A percentile compares a stretch with the other conserved stretches of the same genome.
phyloP scores from a whole-genome alignment of 1,284 basidiomycete genomes.

The Rhodotorula sp. region DNA sequence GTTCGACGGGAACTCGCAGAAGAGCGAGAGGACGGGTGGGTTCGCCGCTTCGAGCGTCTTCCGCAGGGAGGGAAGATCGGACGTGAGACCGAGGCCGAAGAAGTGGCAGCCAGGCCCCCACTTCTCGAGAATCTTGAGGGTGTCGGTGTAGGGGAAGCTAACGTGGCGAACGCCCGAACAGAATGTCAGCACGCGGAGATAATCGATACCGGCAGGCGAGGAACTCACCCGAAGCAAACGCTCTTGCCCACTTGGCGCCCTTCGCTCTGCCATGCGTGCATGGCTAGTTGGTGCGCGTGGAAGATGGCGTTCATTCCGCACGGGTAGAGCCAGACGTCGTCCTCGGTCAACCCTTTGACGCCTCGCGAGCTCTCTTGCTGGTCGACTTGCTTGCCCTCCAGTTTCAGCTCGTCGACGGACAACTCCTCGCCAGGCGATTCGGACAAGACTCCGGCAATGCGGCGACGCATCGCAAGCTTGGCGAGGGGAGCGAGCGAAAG shows the following conservation, averaged over 20 bases:
- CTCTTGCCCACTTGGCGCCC: slow-evolving; percentile 64
- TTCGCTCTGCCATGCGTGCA: slow-evolving; percentile 50
- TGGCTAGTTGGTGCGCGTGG: slow-evolving; percentile 74
- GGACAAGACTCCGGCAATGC: slow-evolving; percentile 79
- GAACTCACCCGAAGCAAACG: slow-evolving; percentile 80
- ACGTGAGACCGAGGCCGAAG: slow-evolving; percentile 74
- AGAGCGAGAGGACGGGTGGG: slow-evolving; percentile 52
- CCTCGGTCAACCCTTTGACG: slow-evolving; percentile 61
- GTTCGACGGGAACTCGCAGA: slow-evolving; percentile 90
- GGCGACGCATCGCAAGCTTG: slow-evolving; percentile 78
- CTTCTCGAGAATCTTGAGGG: slow-evolving; percentile 92
- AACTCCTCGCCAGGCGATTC: slow-evolving; percentile 46
- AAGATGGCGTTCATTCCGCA: slow-evolving; percentile 93
- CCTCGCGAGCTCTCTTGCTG: slow-evolving; percentile 39
- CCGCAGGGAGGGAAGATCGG: slow-evolving; percentile 73
- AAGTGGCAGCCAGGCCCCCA: slow-evolving; percentile 96
- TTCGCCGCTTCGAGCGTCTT: slow-evolving; percentile 56
- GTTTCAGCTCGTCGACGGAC: slow-evolving; percentile 48
- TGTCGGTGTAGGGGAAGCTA: slow-evolving; percentile 96
- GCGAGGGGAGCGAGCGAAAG: slow-evolving; percentile 69
- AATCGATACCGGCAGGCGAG: background rate
- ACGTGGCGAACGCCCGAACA: slow-evolving; percentile 14
- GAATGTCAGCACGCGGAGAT: background rate
- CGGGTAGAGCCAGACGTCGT: slow-evolving; percentile 83
- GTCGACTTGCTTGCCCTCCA: background rate